A percentile compares a stretch with the other conserved stretches of the same genome.
Evolutionary conservation across 2,329 filamentous ascomycete genomes (phyloP).

Genomic region (Dactylellina parvicollis): DNA sequence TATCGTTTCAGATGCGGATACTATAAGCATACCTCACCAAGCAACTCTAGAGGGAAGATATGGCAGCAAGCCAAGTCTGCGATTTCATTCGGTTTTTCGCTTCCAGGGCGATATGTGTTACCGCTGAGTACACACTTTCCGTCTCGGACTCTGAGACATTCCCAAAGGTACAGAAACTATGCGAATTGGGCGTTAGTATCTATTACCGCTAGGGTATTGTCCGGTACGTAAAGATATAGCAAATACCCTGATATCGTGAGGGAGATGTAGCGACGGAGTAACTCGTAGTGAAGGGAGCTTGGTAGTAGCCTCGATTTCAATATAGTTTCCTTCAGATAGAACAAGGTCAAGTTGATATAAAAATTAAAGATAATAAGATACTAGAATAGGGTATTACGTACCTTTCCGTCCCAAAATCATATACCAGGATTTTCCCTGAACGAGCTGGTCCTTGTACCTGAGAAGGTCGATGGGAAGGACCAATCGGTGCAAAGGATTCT

Average conservation of each 20-base stretch:
- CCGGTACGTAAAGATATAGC: neutral
- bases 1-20: neutral
- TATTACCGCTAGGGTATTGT: neutral
- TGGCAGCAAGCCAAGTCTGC: constrained; percentile 5
- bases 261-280: neutral
- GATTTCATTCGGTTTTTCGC: neutral
- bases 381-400: neutral
- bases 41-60: constrained; percentile 26
- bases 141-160: constrained; percentile 2
- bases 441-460: neutral
- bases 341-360: neutral
- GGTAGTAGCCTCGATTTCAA: constrained; percentile 7
- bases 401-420: constrained; percentile 3
- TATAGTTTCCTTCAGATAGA: constrained; percentile 14
- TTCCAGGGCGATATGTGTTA: neutral
- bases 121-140: constrained; percentile 29
- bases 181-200: neutral
- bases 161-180: constrained; percentile 19
- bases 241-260: constrained; percentile 14
- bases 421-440: constrained; percentile 9
- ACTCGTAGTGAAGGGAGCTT: constrained; percentile 1
- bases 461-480: neutral
- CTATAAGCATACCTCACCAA: constrained; percentile 4
- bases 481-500: constrained; percentile 1
- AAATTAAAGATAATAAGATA: neutral